Percentiles rank a stretch among this genome's conserved stretches.
These are phyloP conservation scores for Geoglossum cookeanum DNA, from an alignment of 2,329 filamentous ascomycete genomes.

Conservation along the genomic window DNA sequence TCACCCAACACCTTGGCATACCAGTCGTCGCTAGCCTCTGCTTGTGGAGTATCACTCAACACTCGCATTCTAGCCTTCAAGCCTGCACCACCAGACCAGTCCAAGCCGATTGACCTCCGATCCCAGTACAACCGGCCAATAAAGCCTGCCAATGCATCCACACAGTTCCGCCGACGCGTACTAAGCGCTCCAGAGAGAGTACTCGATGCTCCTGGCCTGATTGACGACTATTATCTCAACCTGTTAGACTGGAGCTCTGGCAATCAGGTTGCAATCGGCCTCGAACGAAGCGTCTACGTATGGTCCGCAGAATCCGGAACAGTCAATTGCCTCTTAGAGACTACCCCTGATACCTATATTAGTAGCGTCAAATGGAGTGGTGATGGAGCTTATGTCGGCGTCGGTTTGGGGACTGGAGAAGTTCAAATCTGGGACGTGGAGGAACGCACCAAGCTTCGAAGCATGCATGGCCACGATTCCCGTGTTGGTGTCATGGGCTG, in stretches of 20 bases:
- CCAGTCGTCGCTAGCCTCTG: constrained; percentile 74
- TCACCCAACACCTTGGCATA: constrained; percentile 81
- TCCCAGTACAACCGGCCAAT: constrained; percentile 96
- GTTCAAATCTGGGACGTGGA: constrained; percentile 99
- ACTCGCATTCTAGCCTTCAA: constrained; percentile 97
- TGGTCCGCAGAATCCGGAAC: constrained; percentile 92
- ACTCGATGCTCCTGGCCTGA: constrained; percentile 81
- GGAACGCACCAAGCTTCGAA: constrained; percentile 85
- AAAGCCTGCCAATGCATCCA: constrained; percentile 54
- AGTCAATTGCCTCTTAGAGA: constrained; percentile 78
- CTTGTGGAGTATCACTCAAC: constrained; percentile 82
- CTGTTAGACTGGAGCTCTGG: constrained; percentile 93
- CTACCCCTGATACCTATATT: constrained; percentile 77
- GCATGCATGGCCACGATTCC: constrained; percentile 95
- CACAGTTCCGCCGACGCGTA: constrained; percentile 79
- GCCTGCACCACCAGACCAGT: constrained; percentile 92
- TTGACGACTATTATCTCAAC: constrained; percentile 99
- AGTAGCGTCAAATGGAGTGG: constrained; percentile 98
- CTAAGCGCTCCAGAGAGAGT: constrained; percentile 91
- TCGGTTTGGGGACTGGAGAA: constrained; percentile 85
- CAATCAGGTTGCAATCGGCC: constrained; percentile 94
- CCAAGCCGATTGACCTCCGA: constrained; percentile 91
- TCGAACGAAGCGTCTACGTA: constrained; percentile 93
- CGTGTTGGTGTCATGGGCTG: constrained; percentile 97
- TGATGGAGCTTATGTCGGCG: constrained; percentile 88